Percentiles rank a stretch among this genome's conserved stretches.
These are phyloP conservation scores for Moesziomyces antarcticus DNA, from an alignment of 1,284 basidiomycete species.

Conservation along the genomic window DNA sequence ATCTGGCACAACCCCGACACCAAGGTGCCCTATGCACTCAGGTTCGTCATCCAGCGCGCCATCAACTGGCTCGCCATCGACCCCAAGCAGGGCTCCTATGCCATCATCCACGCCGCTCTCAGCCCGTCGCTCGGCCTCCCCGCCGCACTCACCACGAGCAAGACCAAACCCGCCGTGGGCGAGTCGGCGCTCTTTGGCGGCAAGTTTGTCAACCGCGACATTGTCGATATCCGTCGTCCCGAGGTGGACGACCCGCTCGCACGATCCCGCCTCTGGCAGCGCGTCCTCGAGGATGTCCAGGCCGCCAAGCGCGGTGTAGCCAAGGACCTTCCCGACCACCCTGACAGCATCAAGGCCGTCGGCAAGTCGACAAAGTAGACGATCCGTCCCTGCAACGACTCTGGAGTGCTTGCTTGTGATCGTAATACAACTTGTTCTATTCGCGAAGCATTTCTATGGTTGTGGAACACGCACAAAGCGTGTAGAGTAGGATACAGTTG, in stretches of 20 bases:
- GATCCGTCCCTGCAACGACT: background rate
- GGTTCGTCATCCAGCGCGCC: slow-evolving; percentile 5
- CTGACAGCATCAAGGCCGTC: slow-evolving; percentile 25
- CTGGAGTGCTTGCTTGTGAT: background rate
- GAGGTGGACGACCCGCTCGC: slow-evolving; percentile 53
- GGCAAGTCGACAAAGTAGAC: slow-evolving; percentile 9
- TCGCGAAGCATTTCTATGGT: background rate
- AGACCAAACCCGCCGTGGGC: slow-evolving; percentile 18
- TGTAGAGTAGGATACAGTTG: background rate
- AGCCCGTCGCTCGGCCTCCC: slow-evolving; percentile 47
- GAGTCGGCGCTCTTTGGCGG: slow-evolving; percentile 47
- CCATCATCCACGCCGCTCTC: slow-evolving; percentile 47
- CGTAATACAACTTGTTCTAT: background rate
- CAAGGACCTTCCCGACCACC: slow-evolving; percentile 33
- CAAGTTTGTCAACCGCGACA: slow-evolving; percentile 51
- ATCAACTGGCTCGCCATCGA: slow-evolving; percentile 24
- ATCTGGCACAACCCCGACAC: slow-evolving; percentile 49
- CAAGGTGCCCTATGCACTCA: slow-evolving; percentile 1
- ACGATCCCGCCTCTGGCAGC: slow-evolving; percentile 46
- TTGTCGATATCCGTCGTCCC: slow-evolving; percentile 35
- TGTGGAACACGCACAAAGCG: background rate
- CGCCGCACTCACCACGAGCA: slow-evolving; percentile 1
- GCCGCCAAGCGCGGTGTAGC: slow-evolving; percentile 25
- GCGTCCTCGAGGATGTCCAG: slow-evolving; percentile 44
- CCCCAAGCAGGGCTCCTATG: slow-evolving; percentile 44